These are phyloP conservation scores for Exidia glandulosa DNA, from an alignment of 768 basidiomycete genomes.

Conservation along the genomic window DNA sequence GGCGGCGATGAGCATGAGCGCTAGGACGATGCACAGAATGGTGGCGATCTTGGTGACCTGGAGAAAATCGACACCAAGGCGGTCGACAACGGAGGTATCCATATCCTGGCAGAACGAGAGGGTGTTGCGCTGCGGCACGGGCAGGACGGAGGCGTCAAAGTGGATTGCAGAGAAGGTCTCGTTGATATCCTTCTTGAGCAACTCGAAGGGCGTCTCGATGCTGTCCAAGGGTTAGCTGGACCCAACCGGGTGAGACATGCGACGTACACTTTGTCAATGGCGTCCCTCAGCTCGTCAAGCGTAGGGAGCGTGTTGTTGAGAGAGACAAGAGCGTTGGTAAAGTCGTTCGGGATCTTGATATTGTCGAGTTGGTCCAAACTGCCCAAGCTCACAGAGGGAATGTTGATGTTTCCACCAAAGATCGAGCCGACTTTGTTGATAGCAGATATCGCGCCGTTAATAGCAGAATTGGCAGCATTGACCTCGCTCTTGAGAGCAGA, in stretches of 20 bases:
- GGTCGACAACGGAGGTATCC: conserved; percentile 78
- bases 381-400: conserved; percentile 66
- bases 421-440: conserved; percentile 67
- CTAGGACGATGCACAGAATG: conserved; percentile 57
- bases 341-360: conserved; percentile 66
- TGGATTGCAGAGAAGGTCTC: conserved; percentile 63
- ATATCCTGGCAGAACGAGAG: conserved; percentile 68
- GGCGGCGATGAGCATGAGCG: conserved; percentile 61
- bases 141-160: conserved; percentile 62
- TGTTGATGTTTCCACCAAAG: conserved; percentile 46
- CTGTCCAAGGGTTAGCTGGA: too few species aligned
- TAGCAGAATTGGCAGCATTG: conserved; percentile 51
- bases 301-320: conserved; percentile 78
- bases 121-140: conserved; percentile 59
- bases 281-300: conserved; percentile 59
- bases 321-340: conserved; percentile 58
- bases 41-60: conserved; percentile 71
- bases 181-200: conserved; percentile 82
- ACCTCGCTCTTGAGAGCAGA: conserved; percentile 61
- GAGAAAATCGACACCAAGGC: conserved; percentile 69
- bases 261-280: conserved; percentile 56
- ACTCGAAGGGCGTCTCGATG: conserved; percentile 79
- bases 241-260: not conserved
- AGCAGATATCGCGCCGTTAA: conserved; percentile 48
- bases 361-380: conserved; percentile 64